Base-by-base conservation (phyloP, 768 basidiomycete genomes). In the Dictyophora rubrovolvata region DNA sequence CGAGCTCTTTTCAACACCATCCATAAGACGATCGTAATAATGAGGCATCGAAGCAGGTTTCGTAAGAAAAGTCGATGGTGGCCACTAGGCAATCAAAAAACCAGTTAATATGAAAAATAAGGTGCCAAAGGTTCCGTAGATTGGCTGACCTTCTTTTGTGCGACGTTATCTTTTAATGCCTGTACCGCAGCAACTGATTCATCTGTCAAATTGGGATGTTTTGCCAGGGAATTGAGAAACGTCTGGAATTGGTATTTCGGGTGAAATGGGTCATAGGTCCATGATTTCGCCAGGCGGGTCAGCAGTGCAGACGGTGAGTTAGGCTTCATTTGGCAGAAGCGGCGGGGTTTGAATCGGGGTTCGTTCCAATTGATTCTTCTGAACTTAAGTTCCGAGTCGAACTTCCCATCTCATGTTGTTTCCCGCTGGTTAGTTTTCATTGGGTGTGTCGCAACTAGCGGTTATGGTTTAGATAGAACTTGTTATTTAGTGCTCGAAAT, bases 251-350 rank as follows among this genome's bases (percentile, higher is more conserved):
- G 89, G 8, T 90, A 66, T 62, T 87, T 84, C 1, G 87, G 87
- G 2, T 89, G 79, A 68, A 91, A 86, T 0, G 86, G 86, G 64
- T 92, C 89, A 12, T 70, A 71, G 16, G 80, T 77, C 86, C 89
- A 92, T 42, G 76, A 68, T 48, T 77, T 71, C 0, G 85, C 86
- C 53, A 89, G 78, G 10, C 70, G 65, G 47, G 69, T 71, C 62
- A 89, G 75, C 65, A 79, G 77, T 60, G n/a, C 42, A 14, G 42
- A 12, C 10, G 4, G 12, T 42, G 42, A n/a, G 2, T 14, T 2
- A 42, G 42, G 12, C 42, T 42, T 42, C 42, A 42, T 42, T 28
- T 28, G 28, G 28, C 7, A 7, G 28, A n/a, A n/a, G 14, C 42
- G 42, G 12, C 42, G 42, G 42, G n/a, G 42, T 42, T 4, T 42